Percentiles rank a stretch among this genome's conserved stretches.
Conservation (phyloP, 768 basidiomycete species). For the Phlebiopsis gigantea region DNA sequence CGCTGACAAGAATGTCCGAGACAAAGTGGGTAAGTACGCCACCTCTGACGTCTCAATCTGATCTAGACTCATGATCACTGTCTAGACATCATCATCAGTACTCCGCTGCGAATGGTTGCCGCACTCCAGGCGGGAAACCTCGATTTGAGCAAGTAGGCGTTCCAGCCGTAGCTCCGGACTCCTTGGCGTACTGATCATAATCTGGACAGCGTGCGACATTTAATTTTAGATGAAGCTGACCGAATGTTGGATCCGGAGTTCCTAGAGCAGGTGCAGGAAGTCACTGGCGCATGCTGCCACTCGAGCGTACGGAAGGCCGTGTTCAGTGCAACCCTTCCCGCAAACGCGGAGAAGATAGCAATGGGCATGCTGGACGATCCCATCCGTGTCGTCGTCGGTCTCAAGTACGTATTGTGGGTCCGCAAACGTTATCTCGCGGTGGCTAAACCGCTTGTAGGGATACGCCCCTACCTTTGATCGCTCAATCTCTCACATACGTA, state of each 20-base stretch:
- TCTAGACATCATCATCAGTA: constrained; percentile 76
- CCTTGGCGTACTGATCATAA: constrained; percentile 6
- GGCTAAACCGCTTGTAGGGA: constrained; percentile 49
- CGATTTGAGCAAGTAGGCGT: constrained; percentile 65
- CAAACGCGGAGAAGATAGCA: constrained; percentile 80
- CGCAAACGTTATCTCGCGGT: background rate
- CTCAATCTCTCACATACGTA: constrained; percentile 86
- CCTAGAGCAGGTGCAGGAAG: constrained; percentile 81
- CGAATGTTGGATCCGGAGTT: constrained; percentile 89
- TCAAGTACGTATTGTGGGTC: constrained; percentile 64
- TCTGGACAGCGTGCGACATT: constrained; percentile 65
- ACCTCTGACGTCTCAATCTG: background rate
- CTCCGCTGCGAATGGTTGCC: constrained; percentile 83
- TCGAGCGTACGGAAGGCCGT: constrained; percentile 75
- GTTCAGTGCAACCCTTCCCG: constrained; percentile 93
- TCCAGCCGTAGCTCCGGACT: background rate
- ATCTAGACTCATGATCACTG: background rate
- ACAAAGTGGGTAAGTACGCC: constrained; percentile 66
- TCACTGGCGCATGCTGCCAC: too few species aligned
- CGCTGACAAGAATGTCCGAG: constrained; percentile 61
- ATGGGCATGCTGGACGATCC: constrained; percentile 82
- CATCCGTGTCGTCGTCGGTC: constrained; percentile 90
- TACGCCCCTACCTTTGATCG: constrained; percentile 86
- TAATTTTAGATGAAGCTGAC: constrained; percentile 89
- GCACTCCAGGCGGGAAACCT: constrained; percentile 66